A percentile compares a stretch with the other conserved stretches of the same genome.
These are phyloP conservation scores for Raffaelea ambrosiae DNA, from an alignment of 2,329 filamentous ascomycete species.

Conservation along the genomic window DNA sequence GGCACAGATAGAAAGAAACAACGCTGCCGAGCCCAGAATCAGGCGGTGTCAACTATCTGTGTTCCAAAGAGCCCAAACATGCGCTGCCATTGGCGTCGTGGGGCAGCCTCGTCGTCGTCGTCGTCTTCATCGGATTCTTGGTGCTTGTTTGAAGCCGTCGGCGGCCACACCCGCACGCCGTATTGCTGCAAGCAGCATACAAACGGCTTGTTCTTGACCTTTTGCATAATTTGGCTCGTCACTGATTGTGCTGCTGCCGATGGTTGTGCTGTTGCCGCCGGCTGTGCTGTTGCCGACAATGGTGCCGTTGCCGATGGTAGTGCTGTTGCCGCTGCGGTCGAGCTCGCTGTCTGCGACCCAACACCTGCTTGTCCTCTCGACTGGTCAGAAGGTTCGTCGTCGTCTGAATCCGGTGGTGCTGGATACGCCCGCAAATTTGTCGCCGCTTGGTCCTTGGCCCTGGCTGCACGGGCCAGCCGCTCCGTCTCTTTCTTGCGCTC, in stretches of 20 bases:
- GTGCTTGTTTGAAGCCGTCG: not conserved
- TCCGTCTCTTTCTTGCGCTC: not conserved
- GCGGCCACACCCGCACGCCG: conserved; percentile 42
- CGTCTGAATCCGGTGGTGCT: conserved; percentile 30
- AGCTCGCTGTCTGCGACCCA: too few species aligned
- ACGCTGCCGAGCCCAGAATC: too few species aligned
- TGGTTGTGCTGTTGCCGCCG: not conserved
- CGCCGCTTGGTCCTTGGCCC: conserved; percentile 5
- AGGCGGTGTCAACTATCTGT: conserved; percentile 31
- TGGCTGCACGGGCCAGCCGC: not conserved
- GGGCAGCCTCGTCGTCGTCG: conserved; percentile 37
- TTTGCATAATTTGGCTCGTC: conserved; percentile 6
- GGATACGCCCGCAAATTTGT: conserved; percentile 10
- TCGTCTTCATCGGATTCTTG: conserved; percentile 25
- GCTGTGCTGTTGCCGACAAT: conserved; percentile 9
- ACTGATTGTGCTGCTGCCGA: not conserved
- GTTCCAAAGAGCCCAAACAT: conserved; percentile 59
- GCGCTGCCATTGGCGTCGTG: conserved; percentile 51
- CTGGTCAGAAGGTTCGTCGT: conserved; percentile 18
- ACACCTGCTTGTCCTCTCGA: not conserved
- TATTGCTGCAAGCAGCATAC: conserved; percentile 65
- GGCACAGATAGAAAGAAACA: too few species aligned
- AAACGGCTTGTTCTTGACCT: conserved; percentile 49
- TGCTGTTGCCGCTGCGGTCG: too few species aligned
- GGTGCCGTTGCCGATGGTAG: conserved; percentile 1